Percentiles rank a stretch among this genome's conserved stretches.
These are phyloP conservation scores for Viola pubescens DNA, from an alignment of 441 rosid genomes.

Conservation along the genomic window DNA sequence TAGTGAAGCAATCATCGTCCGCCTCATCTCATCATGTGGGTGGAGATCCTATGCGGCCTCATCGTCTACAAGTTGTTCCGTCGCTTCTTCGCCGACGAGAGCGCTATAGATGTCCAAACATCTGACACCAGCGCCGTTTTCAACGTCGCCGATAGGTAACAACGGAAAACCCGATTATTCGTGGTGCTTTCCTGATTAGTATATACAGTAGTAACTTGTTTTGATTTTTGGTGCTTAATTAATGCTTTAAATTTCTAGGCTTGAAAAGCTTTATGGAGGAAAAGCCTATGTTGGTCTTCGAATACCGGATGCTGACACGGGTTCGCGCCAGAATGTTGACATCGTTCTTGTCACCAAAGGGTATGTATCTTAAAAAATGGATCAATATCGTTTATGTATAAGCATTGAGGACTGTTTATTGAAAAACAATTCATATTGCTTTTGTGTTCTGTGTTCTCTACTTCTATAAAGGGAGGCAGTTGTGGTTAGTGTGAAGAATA, in stretches of 20 bases:
- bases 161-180: background rate
- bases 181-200: background rate
- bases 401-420: too few species aligned
- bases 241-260: constrained; percentile 24
- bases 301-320: constrained; percentile 80
- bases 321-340: constrained; percentile 64
- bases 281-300: constrained; percentile 79
- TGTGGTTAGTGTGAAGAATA: constrained; percentile 70
- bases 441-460: too few species aligned
- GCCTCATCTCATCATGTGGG: constrained; percentile 37
- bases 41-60: constrained; percentile 61
- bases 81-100: constrained; percentile 47
- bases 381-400: too few species aligned
- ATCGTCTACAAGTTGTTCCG: constrained; percentile 48
- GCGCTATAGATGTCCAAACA: constrained; percentile 44
- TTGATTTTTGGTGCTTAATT: constrained; percentile 4
- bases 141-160: constrained; percentile 62
- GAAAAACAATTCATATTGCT: too few species aligned
- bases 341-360: constrained; percentile 61
- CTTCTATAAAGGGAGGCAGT: constrained; percentile 43
- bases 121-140: constrained; percentile 61
- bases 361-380: constrained; percentile 17
- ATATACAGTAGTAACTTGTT: background rate
- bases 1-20: background rate
- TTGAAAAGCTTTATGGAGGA: constrained; percentile 80